Evolutionary conservation across 805 yeast genomes (phyloP), one percentile per base, ranked within the genome.

Genomic region (Metschnikowia chrysomelidarum): DNA sequence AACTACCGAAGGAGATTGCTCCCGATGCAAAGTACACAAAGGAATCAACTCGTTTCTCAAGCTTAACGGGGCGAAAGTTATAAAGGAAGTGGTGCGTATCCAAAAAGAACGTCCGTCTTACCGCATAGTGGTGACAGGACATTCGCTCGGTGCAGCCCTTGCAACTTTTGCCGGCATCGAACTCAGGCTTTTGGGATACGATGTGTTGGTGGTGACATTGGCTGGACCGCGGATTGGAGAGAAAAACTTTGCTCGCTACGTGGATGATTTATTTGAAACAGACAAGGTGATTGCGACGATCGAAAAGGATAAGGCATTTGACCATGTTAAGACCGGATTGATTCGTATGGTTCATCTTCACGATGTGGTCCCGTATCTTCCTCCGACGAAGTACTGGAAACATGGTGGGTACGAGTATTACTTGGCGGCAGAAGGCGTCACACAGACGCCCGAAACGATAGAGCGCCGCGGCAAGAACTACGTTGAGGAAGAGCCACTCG

Each of bases 141-240:
- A 86, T 57, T 85, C 93, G 0, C 57, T 85, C 26, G 89, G 88
- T 3, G 94, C 81, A 5, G 88, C 89, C 0, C 55, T 82, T 33
- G 81, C 88, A 2, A 58, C 69, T 4, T 57, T 85, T 21, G 70
- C 76, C 7, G 91, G 83, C 0, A 64, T 78, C 15, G 93, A 84
- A 48, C 64, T 80, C 30, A 59, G 70, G 36, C 49, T 76, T 13
- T 44, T 73, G 51, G 87, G 86, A 0, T 61, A 60, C 38, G 54
- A 73, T 6, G 82, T 84, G 0, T 51, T 70, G 24, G 75, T 81
- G 1, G 56, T 82, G 13, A 67, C 83, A 1, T 78, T 62, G 58
- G 93, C 81, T 1, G 71, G 77, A 10, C 87, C 91, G 0, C 75
- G 75, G 45, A 62, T 83, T 22, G 87, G 87, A 4, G 79, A 82